phyloP scores from a whole-genome alignment of 1,284 basidiomycete genomes.

The Apiotrichum laibachii region DNA sequence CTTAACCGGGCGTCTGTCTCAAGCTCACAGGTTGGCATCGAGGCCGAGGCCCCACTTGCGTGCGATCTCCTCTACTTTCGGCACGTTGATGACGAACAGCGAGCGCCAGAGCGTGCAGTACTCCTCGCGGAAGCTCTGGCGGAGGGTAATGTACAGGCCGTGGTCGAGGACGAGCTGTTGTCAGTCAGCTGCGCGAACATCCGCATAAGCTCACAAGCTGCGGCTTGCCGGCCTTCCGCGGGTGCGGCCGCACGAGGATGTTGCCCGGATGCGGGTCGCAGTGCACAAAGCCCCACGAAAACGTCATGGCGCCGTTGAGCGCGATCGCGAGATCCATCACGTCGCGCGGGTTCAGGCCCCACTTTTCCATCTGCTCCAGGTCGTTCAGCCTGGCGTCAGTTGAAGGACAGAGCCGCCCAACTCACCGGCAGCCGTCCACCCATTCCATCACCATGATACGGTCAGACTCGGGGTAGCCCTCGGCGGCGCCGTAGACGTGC shows the following conservation, averaged over 20 bases:
- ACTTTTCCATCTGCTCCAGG: slow-evolving; percentile 51
- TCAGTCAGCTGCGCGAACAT: slow-evolving; percentile 1
- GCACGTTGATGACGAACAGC: slow-evolving; percentile 68
- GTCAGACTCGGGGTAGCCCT: slow-evolving; percentile 58
- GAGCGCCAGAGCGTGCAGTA: slow-evolving; percentile 78
- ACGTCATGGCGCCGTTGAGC: slow-evolving; percentile 80
- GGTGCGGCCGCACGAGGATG: slow-evolving; percentile 73
- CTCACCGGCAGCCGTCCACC: slow-evolving; percentile 62
- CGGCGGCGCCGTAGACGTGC: slow-evolving; percentile 67
- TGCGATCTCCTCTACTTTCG: slow-evolving; percentile 62
- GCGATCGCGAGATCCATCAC: slow-evolving; percentile 54
- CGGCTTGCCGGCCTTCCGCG: slow-evolving; percentile 59
- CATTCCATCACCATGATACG: slow-evolving; percentile 79
- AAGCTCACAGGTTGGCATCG: slow-evolving; percentile 67
- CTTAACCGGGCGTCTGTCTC: no score
- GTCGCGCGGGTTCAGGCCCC: slow-evolving; percentile 55
- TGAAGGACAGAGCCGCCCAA: not conserved
- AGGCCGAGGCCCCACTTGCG: slow-evolving; percentile 71
- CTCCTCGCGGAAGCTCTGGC: slow-evolving; percentile 64
- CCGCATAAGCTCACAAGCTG: slow-evolving; percentile 61
- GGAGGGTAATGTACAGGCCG: slow-evolving; percentile 72
- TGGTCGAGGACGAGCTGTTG: slow-evolving; percentile 69
- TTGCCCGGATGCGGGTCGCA: slow-evolving; percentile 68
- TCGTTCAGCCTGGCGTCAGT: slow-evolving; percentile 61
- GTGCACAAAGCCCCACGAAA: slow-evolving; percentile 82